Evolutionary conservation across 2,329 filamentous ascomycete species (phyloP).

Genomic region (Endothia cerciana): DNA sequence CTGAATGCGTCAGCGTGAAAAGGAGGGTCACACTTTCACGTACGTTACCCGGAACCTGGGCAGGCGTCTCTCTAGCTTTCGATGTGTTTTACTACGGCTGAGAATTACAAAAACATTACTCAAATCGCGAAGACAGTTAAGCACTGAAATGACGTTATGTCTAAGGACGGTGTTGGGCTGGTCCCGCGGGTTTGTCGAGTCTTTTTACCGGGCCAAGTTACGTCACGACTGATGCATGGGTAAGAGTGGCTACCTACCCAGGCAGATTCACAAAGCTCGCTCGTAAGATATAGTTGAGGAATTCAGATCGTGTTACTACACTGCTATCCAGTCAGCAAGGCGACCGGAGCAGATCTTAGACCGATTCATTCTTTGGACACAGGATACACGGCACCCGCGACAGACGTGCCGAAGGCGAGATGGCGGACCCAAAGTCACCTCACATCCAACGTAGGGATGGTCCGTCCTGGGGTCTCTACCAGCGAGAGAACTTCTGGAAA

Average conservation of each 20-base stretch:
- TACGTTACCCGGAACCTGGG: no score
- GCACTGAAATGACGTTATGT: background rate
- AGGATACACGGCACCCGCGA: background rate
- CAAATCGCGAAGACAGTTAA: no score
- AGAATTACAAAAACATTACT: no score
- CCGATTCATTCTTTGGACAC: no score
- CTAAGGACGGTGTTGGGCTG: background rate
- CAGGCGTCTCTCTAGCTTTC: no score
- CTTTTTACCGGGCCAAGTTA: slow-evolving; percentile 9
- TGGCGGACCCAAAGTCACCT: slow-evolving; percentile 33
- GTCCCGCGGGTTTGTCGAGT: background rate
- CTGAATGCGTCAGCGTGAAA: no score
- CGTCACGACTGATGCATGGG: slow-evolving; percentile 12
- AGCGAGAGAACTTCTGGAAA: slow-evolving; percentile 37
- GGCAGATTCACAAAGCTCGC: background rate
- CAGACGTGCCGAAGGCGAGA: background rate
- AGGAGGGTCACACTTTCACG: no score
- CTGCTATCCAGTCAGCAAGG: no score
- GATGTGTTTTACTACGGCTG: no score
- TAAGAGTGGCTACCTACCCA: background rate
- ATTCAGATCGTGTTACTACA: no score
- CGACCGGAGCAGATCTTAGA: no score
- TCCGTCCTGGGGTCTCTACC: slow-evolving; percentile 35
- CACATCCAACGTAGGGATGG: slow-evolving; percentile 33
- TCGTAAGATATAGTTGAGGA: no score